Percentiles rank a stretch among this genome's conserved stretches.
Evolutionary conservation across 2,329 filamentous ascomycete genomes (phyloP).

Genomic region (Ustulina deusta): DNA sequence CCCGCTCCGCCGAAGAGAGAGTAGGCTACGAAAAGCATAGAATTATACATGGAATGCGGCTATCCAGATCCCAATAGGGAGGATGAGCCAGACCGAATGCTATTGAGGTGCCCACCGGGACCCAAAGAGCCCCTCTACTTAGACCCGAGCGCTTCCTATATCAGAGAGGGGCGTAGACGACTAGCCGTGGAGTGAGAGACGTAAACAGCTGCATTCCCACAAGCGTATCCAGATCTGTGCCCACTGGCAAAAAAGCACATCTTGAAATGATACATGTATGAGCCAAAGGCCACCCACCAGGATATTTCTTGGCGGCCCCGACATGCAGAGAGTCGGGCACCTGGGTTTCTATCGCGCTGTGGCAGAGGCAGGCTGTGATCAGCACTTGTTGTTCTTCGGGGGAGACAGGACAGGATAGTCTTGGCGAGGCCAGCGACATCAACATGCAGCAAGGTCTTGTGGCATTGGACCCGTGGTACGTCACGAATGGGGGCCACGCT

Average conservation of each 20-base stretch:
- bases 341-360: conserved; percentile 57
- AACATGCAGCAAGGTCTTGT: background rate
- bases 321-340: conserved; percentile 41
- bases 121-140: background rate
- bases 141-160: background rate
- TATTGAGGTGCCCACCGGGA: background rate
- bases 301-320: conserved; percentile 51
- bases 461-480: too few species aligned
- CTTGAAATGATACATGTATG: background rate
- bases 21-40: background rate
- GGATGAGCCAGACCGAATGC: background rate
- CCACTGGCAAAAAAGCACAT: background rate
- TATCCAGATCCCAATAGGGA: background rate
- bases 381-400: conserved; percentile 22
- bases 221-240: background rate
- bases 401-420: background rate
- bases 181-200: background rate
- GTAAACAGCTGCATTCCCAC: background rate
- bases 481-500: conserved; percentile 28
- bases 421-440: conserved; percentile 8
- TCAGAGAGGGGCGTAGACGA: background rate
- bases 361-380: conserved; percentile 21
- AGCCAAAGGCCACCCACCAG: conserved; percentile 49
- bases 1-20: background rate
- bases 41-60: background rate